A percentile compares a stretch with the other conserved stretches of the same genome.
Evolutionary conservation across 148 eudicot species (phyloP).

Genomic region (Rhododendron mucronatum): DNA sequence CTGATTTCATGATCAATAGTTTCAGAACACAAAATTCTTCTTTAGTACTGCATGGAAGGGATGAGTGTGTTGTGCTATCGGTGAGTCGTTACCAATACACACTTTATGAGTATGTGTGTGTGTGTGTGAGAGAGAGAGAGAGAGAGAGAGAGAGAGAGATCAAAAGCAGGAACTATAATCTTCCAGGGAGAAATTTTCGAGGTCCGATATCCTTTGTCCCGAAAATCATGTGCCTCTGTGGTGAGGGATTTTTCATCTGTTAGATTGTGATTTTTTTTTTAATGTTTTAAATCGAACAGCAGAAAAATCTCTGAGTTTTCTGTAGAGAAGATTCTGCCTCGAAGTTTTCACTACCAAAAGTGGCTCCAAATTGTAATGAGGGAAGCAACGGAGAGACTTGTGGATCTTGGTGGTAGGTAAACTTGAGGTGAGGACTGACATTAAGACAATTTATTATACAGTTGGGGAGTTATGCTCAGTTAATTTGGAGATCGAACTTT

Average conservation of each 20-base stretch:
- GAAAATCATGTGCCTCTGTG: too few species aligned
- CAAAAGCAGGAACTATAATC: neutral
- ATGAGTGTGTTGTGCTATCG: neutral
- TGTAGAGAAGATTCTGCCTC: neutral
- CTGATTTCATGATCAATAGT: neutral
- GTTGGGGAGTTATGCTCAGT: slow-evolving; percentile 7
- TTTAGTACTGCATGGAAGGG: neutral
- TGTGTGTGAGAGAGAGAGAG: neutral
- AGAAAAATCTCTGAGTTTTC: too few species aligned
- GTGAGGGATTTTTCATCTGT: too few species aligned
- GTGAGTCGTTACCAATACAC: neutral
- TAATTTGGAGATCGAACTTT: neutral
- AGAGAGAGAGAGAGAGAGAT: neutral
- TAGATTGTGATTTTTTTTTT: too few species aligned
- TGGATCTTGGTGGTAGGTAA: slow-evolving; percentile 8
- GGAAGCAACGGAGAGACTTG: neutral
- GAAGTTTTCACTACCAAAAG: neutral
- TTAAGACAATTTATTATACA: neutral
- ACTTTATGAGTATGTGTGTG: neutral
- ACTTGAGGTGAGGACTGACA: neutral
- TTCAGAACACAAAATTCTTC: neutral
- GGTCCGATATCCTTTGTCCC: too few species aligned
- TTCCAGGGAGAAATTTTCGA: too few species aligned
- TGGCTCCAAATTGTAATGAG: neutral
- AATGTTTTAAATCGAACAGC: too few species aligned